Percentiles rank a stretch among this genome's conserved stretches.
phyloP scores from a whole-genome alignment of 192 early-diverging fungal species.

The Paraglomus occultum region DNA sequence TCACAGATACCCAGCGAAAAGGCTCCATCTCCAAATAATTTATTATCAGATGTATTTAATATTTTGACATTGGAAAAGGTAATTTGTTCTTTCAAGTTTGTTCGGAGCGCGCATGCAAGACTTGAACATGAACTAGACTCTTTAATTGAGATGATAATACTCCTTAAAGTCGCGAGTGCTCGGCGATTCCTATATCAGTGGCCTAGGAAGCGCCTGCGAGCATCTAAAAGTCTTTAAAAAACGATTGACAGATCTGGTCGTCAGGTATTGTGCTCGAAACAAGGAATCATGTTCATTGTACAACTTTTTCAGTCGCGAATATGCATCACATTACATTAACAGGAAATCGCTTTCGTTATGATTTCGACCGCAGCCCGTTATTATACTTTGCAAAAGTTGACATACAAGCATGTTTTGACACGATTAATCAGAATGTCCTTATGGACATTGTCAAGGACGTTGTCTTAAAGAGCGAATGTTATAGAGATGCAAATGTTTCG shows the following conservation, averaged over 20 bases:
- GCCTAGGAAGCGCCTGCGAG: neutral
- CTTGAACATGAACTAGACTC: too few species aligned
- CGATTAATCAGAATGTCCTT: neutral
- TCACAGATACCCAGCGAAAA: too few species aligned
- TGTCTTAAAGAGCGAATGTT: neutral
- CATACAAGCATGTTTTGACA: conserved; percentile 10
- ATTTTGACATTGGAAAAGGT: conserved; percentile 7
- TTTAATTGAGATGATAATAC: neutral
- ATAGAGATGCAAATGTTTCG: too few species aligned
- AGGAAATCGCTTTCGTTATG: too few species aligned
- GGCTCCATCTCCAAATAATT: neutral
- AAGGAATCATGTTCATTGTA: too few species aligned
- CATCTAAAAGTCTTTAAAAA: neutral
- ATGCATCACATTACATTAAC: too few species aligned
- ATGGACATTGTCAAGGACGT: conserved; percentile 6
- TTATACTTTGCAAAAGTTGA: conserved; percentile 26
- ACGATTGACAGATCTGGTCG: neutral
- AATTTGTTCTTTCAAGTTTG: neutral
- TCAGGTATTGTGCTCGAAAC: too few species aligned
- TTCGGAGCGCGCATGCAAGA: too few species aligned
- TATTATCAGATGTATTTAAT: neutral
- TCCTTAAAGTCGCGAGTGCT: neutral
- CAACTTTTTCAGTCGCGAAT: too few species aligned
- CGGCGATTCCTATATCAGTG: neutral
- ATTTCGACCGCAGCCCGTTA: too few species aligned